Percentiles rank a stretch among this genome's conserved stretches.
Conservation (phyloP, 1,284 basidiomycete genomes). For the Irpex sp. region DNA sequence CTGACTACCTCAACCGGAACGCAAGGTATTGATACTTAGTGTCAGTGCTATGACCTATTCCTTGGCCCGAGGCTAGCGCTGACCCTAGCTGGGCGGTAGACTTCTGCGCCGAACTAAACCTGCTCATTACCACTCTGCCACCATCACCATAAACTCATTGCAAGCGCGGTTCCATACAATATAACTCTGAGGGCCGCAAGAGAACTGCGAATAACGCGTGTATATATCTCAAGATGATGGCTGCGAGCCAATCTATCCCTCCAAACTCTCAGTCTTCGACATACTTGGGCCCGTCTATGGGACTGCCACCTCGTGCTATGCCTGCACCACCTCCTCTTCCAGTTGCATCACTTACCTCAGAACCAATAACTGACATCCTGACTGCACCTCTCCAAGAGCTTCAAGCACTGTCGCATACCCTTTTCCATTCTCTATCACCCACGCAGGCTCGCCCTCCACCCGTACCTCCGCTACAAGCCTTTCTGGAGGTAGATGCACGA, state of each 20-base stretch:
- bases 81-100: no score
- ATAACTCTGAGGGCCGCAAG: no score
- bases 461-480: constrained; percentile 56
- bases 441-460: constrained; percentile 56
- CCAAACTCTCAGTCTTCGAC: no score
- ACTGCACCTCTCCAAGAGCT: constrained; percentile 62
- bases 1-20: no score
- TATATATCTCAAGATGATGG: background rate
- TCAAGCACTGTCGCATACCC: constrained; percentile 58
- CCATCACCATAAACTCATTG: no score
- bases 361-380: constrained; percentile 44
- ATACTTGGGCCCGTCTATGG: no score
- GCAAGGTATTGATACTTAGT: no score
- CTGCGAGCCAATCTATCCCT: background rate
- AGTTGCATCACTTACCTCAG: background rate
- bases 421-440: constrained; percentile 71
- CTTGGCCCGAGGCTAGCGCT: no score
- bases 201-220: background rate
- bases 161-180: no score
- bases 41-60: no score
- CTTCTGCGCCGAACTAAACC: no score
- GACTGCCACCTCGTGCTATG: background rate
- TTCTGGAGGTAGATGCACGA: constrained; percentile 56
- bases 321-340: background rate
- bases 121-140: no score